Evolutionary conservation across 495 filamentous ascomycete species (phyloP).

Genomic region (Monascus purpureus): DNA sequence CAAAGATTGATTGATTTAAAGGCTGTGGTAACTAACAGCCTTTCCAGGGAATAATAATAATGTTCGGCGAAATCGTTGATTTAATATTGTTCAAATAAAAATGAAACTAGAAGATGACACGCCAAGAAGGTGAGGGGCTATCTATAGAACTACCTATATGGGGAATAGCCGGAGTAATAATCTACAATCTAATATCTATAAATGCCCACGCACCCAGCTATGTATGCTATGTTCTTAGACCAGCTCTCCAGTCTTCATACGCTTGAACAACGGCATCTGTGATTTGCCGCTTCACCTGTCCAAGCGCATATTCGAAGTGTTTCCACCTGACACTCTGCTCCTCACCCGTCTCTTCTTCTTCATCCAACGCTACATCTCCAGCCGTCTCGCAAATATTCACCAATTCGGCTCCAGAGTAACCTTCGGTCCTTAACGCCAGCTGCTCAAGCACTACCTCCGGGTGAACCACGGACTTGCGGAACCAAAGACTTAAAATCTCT

Average conservation of each 20-base stretch:
- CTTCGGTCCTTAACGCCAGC: conserved; percentile 59
- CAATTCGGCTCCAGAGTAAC: conserved; percentile 83
- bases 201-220: conserved; percentile 14
- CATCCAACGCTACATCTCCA: conserved; percentile 42
- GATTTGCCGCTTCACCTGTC: conserved; percentile 50
- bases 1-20: too few species aligned
- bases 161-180: too few species aligned
- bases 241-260: conserved; percentile 56
- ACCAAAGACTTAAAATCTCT: conserved; percentile 62
- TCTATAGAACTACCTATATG: too few species aligned
- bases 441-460: conserved; percentile 50
- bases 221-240: too few species aligned
- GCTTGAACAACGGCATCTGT: conserved; percentile 46
- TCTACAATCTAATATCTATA: neutral
- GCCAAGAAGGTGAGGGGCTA: too few species aligned
- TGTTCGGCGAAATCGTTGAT: too few species aligned
- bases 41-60: too few species aligned
- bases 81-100: too few species aligned
- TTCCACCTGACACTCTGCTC: conserved; percentile 39
- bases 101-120: too few species aligned
- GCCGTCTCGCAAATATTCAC: conserved; percentile 65
- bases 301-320: conserved; percentile 51
- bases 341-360: conserved; percentile 31
- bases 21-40: too few species aligned
- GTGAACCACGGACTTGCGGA: conserved; percentile 43